phyloP scores from a whole-genome alignment of 805 yeast species.

The Candida montana region DNA sequence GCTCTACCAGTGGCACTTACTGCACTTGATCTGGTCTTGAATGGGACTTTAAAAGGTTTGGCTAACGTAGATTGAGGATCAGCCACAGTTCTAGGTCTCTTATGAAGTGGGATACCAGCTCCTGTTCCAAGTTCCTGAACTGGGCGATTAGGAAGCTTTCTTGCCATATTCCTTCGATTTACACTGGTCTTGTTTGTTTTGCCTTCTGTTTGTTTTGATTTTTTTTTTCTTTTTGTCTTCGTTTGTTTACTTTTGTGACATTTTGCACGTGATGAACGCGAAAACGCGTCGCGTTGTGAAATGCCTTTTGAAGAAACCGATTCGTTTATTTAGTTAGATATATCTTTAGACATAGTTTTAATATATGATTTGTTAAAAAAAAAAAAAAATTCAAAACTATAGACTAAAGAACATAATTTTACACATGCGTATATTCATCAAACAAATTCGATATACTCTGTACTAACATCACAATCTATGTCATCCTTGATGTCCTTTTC shows the following conservation, averaged over 20 bases:
- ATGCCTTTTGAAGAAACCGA: too few species aligned
- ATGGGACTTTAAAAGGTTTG: conserved; percentile 68
- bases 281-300: conserved; percentile 1
- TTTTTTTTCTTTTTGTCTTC: conserved; percentile 7
- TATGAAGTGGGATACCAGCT: conserved; percentile 55
- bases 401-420: too few species aligned
- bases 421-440: too few species aligned
- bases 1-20: conserved; percentile 16
- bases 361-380: too few species aligned
- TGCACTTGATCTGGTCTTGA: conserved; percentile 28
- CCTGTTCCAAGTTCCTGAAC: conserved; percentile 58
- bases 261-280: conserved; percentile 8
- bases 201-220: conserved; percentile 1
- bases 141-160: conserved; percentile 38
- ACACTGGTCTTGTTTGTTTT: not conserved
- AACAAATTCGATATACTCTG: too few species aligned
- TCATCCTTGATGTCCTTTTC: conserved; percentile 24
- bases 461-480: conserved; percentile 31
- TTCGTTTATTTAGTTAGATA: too few species aligned
- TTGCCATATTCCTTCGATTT: conserved; percentile 25
- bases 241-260: conserved; percentile 2
- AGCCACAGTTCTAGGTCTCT: conserved; percentile 47
- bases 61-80: conserved; percentile 50
- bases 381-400: too few species aligned
- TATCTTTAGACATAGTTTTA: too few species aligned